These are phyloP conservation scores for Blastobotrys chiropterorum DNA, from an alignment of 805 yeast species.

Conservation along the genomic window DNA sequence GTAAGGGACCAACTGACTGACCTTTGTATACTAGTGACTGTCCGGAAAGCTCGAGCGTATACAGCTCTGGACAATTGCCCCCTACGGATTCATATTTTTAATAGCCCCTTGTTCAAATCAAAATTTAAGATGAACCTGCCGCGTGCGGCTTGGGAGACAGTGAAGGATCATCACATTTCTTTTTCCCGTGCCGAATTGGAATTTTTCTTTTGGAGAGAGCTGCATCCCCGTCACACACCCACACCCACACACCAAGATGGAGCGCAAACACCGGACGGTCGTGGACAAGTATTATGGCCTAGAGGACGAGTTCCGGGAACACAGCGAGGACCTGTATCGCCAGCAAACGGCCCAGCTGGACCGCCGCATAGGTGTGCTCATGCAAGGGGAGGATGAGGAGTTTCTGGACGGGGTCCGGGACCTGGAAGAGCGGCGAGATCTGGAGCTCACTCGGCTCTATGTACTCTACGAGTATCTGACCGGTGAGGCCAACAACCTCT, in stretches of 20 bases:
- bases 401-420: conserved; percentile 13
- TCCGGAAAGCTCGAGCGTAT: too few species aligned
- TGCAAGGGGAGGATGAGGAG: conserved; percentile 9
- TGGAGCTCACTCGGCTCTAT: conserved; percentile 17
- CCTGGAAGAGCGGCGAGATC: conserved; percentile 18
- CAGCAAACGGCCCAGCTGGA: conserved; percentile 9
- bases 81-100: too few species aligned
- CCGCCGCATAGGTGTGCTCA: conserved; percentile 8
- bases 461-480: conserved; percentile 8
- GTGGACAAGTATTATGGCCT: conserved; percentile 7
- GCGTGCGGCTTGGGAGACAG: not conserved
- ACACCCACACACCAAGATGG: conserved; percentile 1
- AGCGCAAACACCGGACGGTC: not conserved
- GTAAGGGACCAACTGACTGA: too few species aligned
- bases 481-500: conserved; percentile 8
- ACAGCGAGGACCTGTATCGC: conserved; percentile 9
- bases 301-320: conserved; percentile 10
- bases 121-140: too few species aligned
- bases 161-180: not conserved
- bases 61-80: too few species aligned
- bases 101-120: too few species aligned
- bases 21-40: too few species aligned
- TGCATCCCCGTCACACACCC: not conserved
- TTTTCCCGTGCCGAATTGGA: not conserved
- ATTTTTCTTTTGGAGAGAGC: not conserved